Base-by-base conservation (phyloP, 108 stramenopile species). In the Chaetoceros muelleri region DNA sequence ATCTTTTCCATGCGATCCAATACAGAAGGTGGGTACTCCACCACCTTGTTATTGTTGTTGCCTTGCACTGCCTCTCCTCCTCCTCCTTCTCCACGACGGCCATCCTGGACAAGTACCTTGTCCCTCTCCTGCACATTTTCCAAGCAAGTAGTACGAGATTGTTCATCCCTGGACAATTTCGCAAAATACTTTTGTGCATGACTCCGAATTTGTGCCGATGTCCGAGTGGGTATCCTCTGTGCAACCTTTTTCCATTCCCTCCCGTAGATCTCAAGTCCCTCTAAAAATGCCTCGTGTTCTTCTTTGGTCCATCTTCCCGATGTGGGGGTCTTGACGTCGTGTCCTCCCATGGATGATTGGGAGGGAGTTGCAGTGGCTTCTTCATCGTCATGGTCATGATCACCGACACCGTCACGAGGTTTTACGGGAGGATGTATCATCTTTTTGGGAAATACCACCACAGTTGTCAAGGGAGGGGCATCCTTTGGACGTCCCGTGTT, bases 161-260 rank as follows among this genome's bases (percentile, higher is more conserved):
- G 62, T 45, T 74, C 61, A 16, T 78, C 80, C 22, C 70, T 58
- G 29, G 68, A 57, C 31, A 79, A 52, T 66, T 94, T 96, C 61
- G 86, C 73, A 66, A 99, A 96, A 64, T 96, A 96, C 73, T 97
- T 97, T 76, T 97, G 96, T 1, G 98, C 98, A 61, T 99, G 98
- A 30, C 93, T 93, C 3, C 98, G 85, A 51, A 97, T 96, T 58
- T 99, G 98, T 24, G 91, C 83, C 18, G 95, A 91, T 20, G 93
- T 93, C 30, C 96, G 66, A 13, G 96, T 94, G 2, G 94, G 86
- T 53, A 99, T 93, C 27, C 81, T 68, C 22, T 65, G 30, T 2
- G 84, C 78, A 19, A 95, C 90, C 62, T 82, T 80, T 68, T 88
- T 93, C 97, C 95, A 96, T 70, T 90, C 82, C 19, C 84, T 69